Evolutionary conservation across 805 yeast species (phyloP), one percentile per base, ranked within the genome.

Genomic region (Lipomyces yamadae): DNA sequence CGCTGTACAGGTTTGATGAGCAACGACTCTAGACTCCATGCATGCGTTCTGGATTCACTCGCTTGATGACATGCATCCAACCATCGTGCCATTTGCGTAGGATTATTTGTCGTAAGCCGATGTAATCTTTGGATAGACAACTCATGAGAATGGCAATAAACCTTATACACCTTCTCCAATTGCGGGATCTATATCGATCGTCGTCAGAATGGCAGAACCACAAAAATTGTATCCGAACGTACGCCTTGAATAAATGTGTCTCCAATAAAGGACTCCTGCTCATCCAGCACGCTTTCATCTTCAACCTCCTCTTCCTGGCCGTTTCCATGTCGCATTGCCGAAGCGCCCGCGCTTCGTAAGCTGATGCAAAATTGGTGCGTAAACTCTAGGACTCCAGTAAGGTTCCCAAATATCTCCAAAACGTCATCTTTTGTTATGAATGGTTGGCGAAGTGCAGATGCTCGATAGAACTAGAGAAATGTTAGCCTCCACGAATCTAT

Each of bases 1-100:
- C 85, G 72, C 71, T 83, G 85, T 4, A 83, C 77, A 0, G 86
- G 86, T 65, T 79, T 80, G 58, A 78, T 76, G 29, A 83, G 70
- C 42, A 83, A 72, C 4, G 79, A 73, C 58, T 81, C 82, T 54
- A 82, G 71, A 32, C 81, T 77, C 81, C 82, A 78, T 0, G 81
- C 79, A 1, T 76, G 75, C 2, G 82, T 77, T 37, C 68, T 61
- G 10, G 65, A 55, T 53, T 73, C 67, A 13, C 76, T 74, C 24
- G 75, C 69, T 32, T 65, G 70, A 13, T 71, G 66, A 58, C 81
- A 74, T 37, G 74, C 75, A 4, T 70, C 58, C 11, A 81, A 73
- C 83, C 83, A 81, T 15, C 65, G 63, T 15, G 68, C 69, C 56
- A 74, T 60, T 0, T 68, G 67, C 7, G 77, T 74, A 15, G 73